Conservation (phyloP, 2,329 filamentous ascomycete species). For the Penicillium sp. region DNA sequence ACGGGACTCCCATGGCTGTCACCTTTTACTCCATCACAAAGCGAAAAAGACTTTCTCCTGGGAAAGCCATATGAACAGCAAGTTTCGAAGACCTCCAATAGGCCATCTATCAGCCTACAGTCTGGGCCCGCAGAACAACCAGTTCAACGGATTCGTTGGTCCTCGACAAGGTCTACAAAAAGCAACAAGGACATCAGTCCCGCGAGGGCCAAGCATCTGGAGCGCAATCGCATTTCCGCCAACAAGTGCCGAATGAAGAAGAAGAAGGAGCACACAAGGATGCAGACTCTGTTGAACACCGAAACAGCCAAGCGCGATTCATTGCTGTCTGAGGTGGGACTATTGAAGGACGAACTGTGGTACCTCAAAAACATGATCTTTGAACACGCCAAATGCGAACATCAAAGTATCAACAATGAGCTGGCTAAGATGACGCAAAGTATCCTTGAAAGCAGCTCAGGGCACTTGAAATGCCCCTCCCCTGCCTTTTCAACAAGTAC, state of each 20-base stretch:
- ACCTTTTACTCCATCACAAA: not conserved
- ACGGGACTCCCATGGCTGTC: slow-evolving; percentile 8
- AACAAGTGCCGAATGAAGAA: slow-evolving; percentile 33
- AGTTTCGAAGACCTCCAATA: not conserved
- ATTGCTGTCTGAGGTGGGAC: slow-evolving; percentile 24
- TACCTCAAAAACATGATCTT: slow-evolving; percentile 31
- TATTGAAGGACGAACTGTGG: slow-evolving; percentile 30
- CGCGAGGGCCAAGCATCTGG: slow-evolving; percentile 28
- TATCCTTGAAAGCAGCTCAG: slow-evolving; percentile 5
- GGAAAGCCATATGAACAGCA: slow-evolving; percentile 1
- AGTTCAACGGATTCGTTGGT: slow-evolving; percentile 6
- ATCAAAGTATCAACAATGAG: slow-evolving; percentile 28
- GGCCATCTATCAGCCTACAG: not conserved
- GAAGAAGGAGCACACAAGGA: slow-evolving; percentile 30
- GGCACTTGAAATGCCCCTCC: slow-evolving; percentile 13
- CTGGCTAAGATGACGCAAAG: slow-evolving; percentile 27
- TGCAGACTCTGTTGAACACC: slow-evolving; percentile 22
- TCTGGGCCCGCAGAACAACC: not conserved
- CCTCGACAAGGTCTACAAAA: not conserved
- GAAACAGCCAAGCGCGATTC: slow-evolving; percentile 30
- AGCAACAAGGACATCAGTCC: slow-evolving; percentile 12
- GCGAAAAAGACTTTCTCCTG: not conserved
- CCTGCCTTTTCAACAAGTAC: slow-evolving; percentile 21
- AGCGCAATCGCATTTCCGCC: slow-evolving; percentile 34
- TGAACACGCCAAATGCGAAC: slow-evolving; percentile 29